Evolutionary conservation across 768 basidiomycete genomes (phyloP).

Genomic region (Leucocoprinus leucothites): DNA sequence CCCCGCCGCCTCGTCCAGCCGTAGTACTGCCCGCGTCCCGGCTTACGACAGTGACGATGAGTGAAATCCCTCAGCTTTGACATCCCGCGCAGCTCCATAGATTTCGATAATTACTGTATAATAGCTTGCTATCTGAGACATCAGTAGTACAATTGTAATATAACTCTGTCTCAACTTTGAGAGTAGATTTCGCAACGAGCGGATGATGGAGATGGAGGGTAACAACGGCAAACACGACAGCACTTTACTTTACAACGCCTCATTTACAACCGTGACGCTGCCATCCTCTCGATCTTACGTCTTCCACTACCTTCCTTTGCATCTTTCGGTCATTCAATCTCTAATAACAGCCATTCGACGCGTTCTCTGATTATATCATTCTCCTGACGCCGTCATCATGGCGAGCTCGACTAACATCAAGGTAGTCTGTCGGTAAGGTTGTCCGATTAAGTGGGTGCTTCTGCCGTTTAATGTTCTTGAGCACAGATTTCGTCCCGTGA

Average conservation of each 20-base stretch:
- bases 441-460: background rate
- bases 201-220: slow-evolving; percentile 11
- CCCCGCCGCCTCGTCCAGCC: slow-evolving; percentile 56
- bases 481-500: slow-evolving; percentile 89
- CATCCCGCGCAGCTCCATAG: background rate
- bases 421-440: slow-evolving; percentile 95
- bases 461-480: background rate
- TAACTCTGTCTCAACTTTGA: background rate
- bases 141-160: slow-evolving; percentile 10
- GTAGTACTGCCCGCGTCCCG: slow-evolving; percentile 40
- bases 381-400: slow-evolving; percentile 27
- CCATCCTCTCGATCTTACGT: slow-evolving; percentile 3
- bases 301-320: slow-evolving; percentile 11
- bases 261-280: slow-evolving; percentile 9
- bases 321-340: slow-evolving; percentile 11
- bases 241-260: slow-evolving; percentile 7
- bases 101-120: slow-evolving; percentile 4
- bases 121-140: background rate
- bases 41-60: slow-evolving; percentile 51
- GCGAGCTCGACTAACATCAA: slow-evolving; percentile 91
- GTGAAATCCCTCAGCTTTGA: slow-evolving; percentile 17
- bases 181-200: background rate
- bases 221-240: slow-evolving; percentile 11
- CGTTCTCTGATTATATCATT: slow-evolving; percentile 10
- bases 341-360: slow-evolving; percentile 15